Evolutionary conservation across 2,329 filamentous ascomycete species (phyloP).

Genomic region (Fusarium sp.): DNA sequence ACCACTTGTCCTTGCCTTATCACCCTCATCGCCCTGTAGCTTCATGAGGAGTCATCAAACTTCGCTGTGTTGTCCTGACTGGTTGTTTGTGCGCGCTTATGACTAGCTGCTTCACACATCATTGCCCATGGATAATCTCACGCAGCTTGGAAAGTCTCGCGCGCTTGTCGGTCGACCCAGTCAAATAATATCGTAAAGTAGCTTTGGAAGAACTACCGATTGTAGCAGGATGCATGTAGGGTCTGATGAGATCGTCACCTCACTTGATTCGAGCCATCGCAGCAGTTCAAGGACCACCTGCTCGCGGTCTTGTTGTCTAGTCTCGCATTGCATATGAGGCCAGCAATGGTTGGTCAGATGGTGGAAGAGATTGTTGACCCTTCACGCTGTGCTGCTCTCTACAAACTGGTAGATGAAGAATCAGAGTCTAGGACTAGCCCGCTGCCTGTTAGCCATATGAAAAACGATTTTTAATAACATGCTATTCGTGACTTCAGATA

Average conservation of each 20-base stretch:
- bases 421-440: neutral
- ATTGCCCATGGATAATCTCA: slow-evolving; percentile 20
- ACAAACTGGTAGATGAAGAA: neutral
- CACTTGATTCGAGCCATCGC: slow-evolving; percentile 9
- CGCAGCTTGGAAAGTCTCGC: slow-evolving; percentile 8
- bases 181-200: slow-evolving; percentile 20
- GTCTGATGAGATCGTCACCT: slow-evolving; percentile 14
- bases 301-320: slow-evolving; percentile 1
- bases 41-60: neutral
- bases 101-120: slow-evolving; percentile 45
- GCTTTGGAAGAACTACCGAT: slow-evolving; percentile 23
- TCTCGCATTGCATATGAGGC: slow-evolving; percentile 27
- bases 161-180: neutral
- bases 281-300: slow-evolving; percentile 8
- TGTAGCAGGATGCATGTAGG: slow-evolving; percentile 34
- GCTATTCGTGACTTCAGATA: neutral
- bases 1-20: slow-evolving; percentile 39
- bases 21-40: slow-evolving; percentile 19
- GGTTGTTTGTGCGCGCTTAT: slow-evolving; percentile 35
- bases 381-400: neutral
- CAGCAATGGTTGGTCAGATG: slow-evolving; percentile 20
- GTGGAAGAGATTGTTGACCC: neutral
- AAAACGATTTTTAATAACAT: neutral
- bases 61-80: slow-evolving; percentile 19
- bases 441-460: neutral